Evolutionary conservation across 2,329 filamentous ascomycete species (phyloP).

Genomic region (Trichoderma aggressivum): DNA sequence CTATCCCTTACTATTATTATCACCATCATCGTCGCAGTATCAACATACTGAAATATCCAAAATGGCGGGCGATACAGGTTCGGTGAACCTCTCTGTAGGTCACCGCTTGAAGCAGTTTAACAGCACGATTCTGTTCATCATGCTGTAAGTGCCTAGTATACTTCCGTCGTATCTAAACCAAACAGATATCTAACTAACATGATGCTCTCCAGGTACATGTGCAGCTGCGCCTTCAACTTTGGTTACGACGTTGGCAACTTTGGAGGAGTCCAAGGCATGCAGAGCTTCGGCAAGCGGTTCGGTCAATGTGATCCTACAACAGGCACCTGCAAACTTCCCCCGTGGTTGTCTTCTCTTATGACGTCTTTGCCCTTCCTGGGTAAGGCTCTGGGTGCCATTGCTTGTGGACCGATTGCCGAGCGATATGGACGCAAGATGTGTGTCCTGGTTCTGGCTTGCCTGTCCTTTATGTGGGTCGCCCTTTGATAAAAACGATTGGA

Average conservation of each 20-base stretch:
- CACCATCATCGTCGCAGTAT: background rate
- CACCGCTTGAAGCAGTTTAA: constrained; percentile 12
- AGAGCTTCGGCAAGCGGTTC: constrained; percentile 26
- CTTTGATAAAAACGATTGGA: background rate
- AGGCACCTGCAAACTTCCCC: constrained; percentile 22
- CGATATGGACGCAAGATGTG: constrained; percentile 17
- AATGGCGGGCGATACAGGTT: background rate
- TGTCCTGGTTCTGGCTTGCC: constrained; percentile 7
- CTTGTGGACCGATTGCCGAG: constrained; percentile 19
- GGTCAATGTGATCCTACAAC: constrained; percentile 23
- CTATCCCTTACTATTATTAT: background rate
- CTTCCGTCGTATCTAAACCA: background rate
- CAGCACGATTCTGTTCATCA: constrained; percentile 2
- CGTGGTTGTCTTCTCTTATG: constrained; percentile 27
- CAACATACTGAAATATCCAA: background rate
- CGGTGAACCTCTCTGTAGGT: background rate
- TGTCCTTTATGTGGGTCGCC: constrained; percentile 18
- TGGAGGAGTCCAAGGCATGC: constrained; percentile 28
- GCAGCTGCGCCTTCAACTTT: constrained; percentile 28
- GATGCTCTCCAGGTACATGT: constrained; percentile 24
- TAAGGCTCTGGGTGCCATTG: constrained; percentile 21
- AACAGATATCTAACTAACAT: background rate
- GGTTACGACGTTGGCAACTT: constrained; percentile 30
- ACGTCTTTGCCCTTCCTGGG: constrained; percentile 28
- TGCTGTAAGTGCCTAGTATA: background rate